Evolutionary conservation across 139 green algal species (phyloP), one percentile per base, ranked within the genome.

Genomic region (Coccomyxa sp.): DNA sequence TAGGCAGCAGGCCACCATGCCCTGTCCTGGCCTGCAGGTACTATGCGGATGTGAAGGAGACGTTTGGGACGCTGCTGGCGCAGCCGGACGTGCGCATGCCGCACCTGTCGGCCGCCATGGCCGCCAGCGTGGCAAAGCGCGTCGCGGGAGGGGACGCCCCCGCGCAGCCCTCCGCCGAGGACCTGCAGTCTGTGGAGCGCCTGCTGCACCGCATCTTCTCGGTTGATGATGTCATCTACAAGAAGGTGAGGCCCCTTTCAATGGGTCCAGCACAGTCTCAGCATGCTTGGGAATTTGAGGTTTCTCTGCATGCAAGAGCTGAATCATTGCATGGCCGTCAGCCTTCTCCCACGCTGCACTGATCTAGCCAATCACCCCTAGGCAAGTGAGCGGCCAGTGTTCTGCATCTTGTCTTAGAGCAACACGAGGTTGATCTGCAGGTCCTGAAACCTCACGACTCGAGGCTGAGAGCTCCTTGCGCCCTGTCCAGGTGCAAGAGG

Each of bases 141-240:
- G 10, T 54, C 44, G 74, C 22, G 44, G 44, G 50, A 12, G 31
- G 22, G 29, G 44, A 34, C 10, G 44, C n/a, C 44, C 33, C 38
- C 50, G 14, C n/a, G 6, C n/a, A 54, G 39, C 50, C 50, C 2
- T 31, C 50, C 2, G 50, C 50, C 50, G 50, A 18, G 27, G 71
- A 77, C 33, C 34, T 58, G 40, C 73, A 80, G 22, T 12, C 79
- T 31, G 81, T 85, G 40, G 35, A 54, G 33, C 41, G 81, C 73
- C 79, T 85, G 81, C 68, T 82, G 22, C 24, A 24, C 24, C 85
- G 91, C 76, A 76, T 84, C 78, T 70, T 92, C 39, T 90, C 89
- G 55, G 86, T 86, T 29, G 92, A 94, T 81, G 86, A 90, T 50
- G 75, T 91, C 18, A 82, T 81, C 14, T 93, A 91, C 80, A 83